A percentile compares a stretch with the other conserved stretches of the same genome.
Conservation (phyloP, 179 eudicot species). For the Beta lomatogona region DNA sequence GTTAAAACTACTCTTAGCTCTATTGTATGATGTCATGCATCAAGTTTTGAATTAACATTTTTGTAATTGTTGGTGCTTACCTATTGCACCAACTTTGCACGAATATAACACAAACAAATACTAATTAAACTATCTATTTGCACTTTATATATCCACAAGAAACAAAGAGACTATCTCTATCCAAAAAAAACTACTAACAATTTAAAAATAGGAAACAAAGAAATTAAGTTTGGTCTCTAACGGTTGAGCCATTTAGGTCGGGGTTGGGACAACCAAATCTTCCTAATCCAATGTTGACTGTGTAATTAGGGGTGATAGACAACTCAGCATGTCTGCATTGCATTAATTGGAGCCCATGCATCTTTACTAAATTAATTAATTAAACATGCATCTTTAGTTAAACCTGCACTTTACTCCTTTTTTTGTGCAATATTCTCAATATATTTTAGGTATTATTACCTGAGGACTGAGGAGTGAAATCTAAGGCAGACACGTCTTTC, state of each 20-base stretch:
- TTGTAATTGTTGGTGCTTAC: not conserved
- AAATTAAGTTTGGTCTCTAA: not conserved
- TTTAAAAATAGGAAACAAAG: not conserved
- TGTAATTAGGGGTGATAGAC: constrained; percentile 22
- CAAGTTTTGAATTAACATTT: too few relatives aligned
- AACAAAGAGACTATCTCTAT: not conserved
- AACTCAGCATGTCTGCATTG: constrained; percentile 25
- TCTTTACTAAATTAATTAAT: not conserved
- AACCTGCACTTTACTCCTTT: too few relatives aligned
- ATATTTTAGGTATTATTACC: not conserved
- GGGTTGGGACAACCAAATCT: constrained; percentile 31
- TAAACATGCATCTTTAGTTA: not conserved
- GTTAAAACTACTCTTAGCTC: too few relatives aligned
- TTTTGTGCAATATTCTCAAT: not conserved
- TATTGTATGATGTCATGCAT: too few relatives aligned
- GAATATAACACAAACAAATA: too few relatives aligned
- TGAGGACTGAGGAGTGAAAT: not conserved
- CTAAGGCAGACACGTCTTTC: constrained; percentile 4
- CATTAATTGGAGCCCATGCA: constrained; percentile 2
- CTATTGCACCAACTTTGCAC: too few relatives aligned
- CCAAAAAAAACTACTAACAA: not conserved
- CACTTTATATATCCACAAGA: not conserved
- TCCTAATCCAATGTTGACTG: constrained; percentile 31
- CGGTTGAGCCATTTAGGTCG: constrained; percentile 9
- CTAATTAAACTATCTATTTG: not conserved